Conservation (phyloP, 1,284 basidiomycete species). For the Trametes hirsuta region DNA sequence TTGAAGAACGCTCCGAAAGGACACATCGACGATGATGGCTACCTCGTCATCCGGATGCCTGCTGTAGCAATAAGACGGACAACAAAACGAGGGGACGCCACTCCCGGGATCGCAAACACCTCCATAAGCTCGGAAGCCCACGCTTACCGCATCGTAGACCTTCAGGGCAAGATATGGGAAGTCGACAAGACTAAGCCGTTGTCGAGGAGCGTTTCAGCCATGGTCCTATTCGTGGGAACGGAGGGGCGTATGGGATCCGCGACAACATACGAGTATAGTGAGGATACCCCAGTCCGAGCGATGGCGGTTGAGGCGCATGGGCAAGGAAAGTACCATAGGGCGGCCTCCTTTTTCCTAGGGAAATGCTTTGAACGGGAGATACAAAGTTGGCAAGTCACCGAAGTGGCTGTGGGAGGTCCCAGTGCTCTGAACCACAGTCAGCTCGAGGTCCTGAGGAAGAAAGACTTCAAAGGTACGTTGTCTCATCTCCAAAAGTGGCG, state of each 20-base stretch:
- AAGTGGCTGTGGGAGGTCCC: slow-evolving; percentile 2
- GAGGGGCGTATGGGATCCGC: neutral
- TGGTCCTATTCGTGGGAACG: no score
- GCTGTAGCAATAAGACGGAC: neutral
- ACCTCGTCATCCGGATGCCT: slow-evolving; percentile 4
- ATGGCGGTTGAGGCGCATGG: slow-evolving; percentile 4
- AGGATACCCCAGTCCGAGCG: slow-evolving; percentile 5
- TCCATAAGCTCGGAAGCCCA: neutral
- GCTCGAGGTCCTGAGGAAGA: neutral
- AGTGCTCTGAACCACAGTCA: neutral
- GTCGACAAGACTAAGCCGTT: slow-evolving; percentile 1
- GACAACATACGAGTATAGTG: slow-evolving; percentile 1
- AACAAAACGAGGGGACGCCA: neutral
- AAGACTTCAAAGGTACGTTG: slow-evolving; percentile 3
- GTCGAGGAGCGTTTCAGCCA: neutral
- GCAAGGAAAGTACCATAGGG: slow-evolving; percentile 5
- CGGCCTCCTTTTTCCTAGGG: slow-evolving; percentile 14
- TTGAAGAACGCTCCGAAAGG: slow-evolving; percentile 10
- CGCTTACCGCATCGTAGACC: slow-evolving; percentile 3
- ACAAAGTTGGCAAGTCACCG: slow-evolving; percentile 1
- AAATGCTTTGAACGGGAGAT: slow-evolving; percentile 7
- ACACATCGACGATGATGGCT: slow-evolving; percentile 14
- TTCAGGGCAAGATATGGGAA: slow-evolving; percentile 3
- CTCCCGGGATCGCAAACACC: slow-evolving; percentile 6
- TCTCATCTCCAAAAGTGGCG: no score